Evolutionary conservation across 805 yeast species (phyloP), one percentile per base, ranked within the genome.

Genomic region (Kuraishia capsulata): DNA sequence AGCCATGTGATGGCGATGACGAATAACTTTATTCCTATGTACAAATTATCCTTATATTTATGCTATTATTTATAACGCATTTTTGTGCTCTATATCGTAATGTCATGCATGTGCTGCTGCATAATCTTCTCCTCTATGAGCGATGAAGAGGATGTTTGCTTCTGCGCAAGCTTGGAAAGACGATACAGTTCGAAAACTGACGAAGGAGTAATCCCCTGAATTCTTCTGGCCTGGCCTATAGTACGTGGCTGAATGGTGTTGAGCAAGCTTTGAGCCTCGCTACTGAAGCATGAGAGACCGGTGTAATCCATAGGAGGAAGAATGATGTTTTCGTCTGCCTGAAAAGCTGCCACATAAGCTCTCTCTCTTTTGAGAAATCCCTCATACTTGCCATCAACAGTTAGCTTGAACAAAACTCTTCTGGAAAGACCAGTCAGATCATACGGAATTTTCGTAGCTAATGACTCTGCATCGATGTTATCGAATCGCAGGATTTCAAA

Each of bases 161-260:
- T 23, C 26, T 23, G 26, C 11, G 26, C 26, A 8, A 23, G 8
- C 10, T 11, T 8, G 8, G 69, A 69, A 39, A 81, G 54, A 43
- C 78, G 67, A 52, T 79, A 84, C 35, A 89, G 65, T 52, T 85
- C 94, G 45, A 87, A 82, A 14, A 86, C 65, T 0, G 96, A 92
- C 0, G 96, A 90, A 0, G 97, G 96, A 0, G 97, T 90, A 2
- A 92, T 78, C 1, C 98, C 97, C 51, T 92, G 95, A 10, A 90
- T 82, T 48, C 97, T 69, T 54, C 95, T 71, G 0, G 97, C 97
- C 55, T 92, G 97, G 0, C 97, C 97, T 33, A 92, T 76, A 0
- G 97, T 92, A 39, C 76, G 75, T 0, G 98, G 98, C 44, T 84
- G 81, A 13, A 86, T 77, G 9, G 70, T 67, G 49, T 86, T 84